Base-by-base conservation (phyloP, 2,329 filamentous ascomycete genomes). In the Ophiocordyceps polyrhachis-furcata region DNA sequence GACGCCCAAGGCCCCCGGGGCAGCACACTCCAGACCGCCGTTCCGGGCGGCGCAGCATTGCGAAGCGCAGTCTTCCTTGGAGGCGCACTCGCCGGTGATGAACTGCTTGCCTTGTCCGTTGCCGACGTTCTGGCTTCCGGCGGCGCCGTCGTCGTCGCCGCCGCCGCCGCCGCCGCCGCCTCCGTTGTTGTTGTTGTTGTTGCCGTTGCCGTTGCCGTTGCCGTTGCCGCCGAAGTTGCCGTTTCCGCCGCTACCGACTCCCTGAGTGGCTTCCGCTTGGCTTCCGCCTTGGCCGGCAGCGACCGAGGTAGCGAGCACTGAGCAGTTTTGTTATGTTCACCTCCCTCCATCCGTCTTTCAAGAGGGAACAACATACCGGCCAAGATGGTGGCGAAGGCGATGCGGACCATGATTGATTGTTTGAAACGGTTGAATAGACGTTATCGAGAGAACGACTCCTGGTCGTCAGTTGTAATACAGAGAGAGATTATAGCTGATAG, bases 51-150 rank as follows among this genome's bases (percentile, higher is more conserved):
- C 35, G 15, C 35, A 38, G 35, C 35, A 38, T 9, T 38, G 14
- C 4, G 15, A 17, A 5, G 35, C 35, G 15, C 35, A 38, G 35
- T 38, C 35, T 15, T 12, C 35, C 15, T 19, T 17, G 35, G 15
- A 17, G 4, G 15, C 15, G 35, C 35, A 38, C 2, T 6, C 15
- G 14, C 35, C 35, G 4, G 35, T 38, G 35, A 38, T 38, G 35
- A 19, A 38, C 13, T 41, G 11, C 47, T 49, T 17, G 46, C 41
- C 49, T 49, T 53, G 8, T 6, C 37, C 23, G 40, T 19, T 21
- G 20, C 25, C 19, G 37, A 38, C 9, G 35, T 38, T 38, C 11
- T 15, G 12, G 25, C 25, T 28, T n/a, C n/a, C 31, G 31, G 7
- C 23, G 32, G 2, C 4, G 14, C 32, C 19, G 11, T 2, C 23